Conservation (phyloP, 768 basidiomycete species). For the Panus rudis region DNA sequence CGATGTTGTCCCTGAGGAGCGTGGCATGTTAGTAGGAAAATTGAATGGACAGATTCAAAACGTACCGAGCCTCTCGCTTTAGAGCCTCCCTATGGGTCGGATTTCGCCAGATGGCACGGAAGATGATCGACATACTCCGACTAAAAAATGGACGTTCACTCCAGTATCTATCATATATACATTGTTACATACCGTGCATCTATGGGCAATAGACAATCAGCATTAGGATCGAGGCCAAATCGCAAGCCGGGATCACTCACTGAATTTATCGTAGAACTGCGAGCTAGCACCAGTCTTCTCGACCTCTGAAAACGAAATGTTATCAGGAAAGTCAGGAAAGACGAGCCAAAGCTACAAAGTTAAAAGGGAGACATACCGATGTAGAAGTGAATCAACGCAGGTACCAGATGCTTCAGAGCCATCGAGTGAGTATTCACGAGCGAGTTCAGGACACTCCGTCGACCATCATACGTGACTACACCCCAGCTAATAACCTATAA, state of each 20-base stretch:
- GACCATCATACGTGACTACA: slow-evolving; percentile 60
- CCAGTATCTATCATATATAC: neutral
- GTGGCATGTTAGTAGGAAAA: neutral
- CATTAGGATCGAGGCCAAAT: no score
- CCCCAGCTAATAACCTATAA: slow-evolving; percentile 66
- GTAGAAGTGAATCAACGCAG: slow-evolving; percentile 89
- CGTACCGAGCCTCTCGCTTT: slow-evolving; percentile 69
- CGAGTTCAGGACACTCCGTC: slow-evolving; percentile 69
- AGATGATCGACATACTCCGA: slow-evolving; percentile 79
- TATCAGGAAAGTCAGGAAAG: neutral
- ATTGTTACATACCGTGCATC: slow-evolving; percentile 35
- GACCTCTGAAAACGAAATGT: slow-evolving; percentile 55
- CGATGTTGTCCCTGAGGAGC: slow-evolving; percentile 54
- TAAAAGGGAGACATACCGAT: slow-evolving; percentile 48
- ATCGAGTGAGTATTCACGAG: slow-evolving; percentile 79
- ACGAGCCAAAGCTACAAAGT: neutral
- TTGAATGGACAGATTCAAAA: slow-evolving; percentile 3
- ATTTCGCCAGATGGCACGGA: slow-evolving; percentile 90
- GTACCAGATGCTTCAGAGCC: slow-evolving; percentile 85
- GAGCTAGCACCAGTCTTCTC: slow-evolving; percentile 97
- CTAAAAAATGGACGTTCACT: slow-evolving; percentile 28
- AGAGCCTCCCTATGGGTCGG: slow-evolving; percentile 83
- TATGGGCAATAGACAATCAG: slow-evolving; percentile 19
- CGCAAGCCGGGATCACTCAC: slow-evolving; percentile 42
- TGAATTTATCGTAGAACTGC: slow-evolving; percentile 98